A percentile compares a stretch with the other conserved stretches of the same genome.
These are phyloP conservation scores for Albatrellus ellisii DNA, from an alignment of 768 basidiomycete genomes.

Conservation along the genomic window DNA sequence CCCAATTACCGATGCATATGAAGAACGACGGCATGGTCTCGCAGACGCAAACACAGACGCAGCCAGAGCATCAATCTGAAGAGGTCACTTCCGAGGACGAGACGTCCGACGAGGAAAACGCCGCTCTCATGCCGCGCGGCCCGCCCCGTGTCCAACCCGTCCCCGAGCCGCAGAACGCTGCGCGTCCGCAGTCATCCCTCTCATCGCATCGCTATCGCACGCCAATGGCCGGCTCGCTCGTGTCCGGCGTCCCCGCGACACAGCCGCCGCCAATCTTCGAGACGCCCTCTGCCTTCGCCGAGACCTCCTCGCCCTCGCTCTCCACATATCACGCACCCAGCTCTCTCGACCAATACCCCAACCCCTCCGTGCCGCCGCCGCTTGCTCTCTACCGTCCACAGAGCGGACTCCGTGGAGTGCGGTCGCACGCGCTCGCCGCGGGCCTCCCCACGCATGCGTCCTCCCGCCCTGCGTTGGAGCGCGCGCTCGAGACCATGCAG, in stretches of 20 bases:
- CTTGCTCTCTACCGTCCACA: background rate
- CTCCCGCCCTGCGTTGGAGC: slow-evolving; percentile 48
- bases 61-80: slow-evolving; percentile 23
- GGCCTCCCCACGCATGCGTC: slow-evolving; percentile 26
- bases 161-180: slow-evolving; percentile 5
- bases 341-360: slow-evolving; percentile 4
- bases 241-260: slow-evolving; percentile 38
- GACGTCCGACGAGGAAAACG: slow-evolving; percentile 12
- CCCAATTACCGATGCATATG: background rate
- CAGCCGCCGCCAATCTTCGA: slow-evolving; percentile 65
- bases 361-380: slow-evolving; percentile 2
- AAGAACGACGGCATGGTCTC: no score
- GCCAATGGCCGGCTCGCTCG: slow-evolving; percentile 49
- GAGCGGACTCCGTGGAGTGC: slow-evolving; percentile 2
- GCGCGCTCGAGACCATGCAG: slow-evolving; percentile 69
- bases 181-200: slow-evolving; percentile 63
- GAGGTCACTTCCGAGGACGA: slow-evolving; percentile 8
- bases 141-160: slow-evolving; percentile 19
- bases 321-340: slow-evolving; percentile 22
- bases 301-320: slow-evolving; percentile 27
- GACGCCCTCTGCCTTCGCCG: slow-evolving; percentile 60
- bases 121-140: slow-evolving; percentile 16
- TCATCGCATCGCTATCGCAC: slow-evolving; percentile 73
- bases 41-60: slow-evolving; percentile 38
- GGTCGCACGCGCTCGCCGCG: slow-evolving; percentile 1